Evolutionary conservation across 352 stramenopile genomes (phyloP).

Genomic region (Phytophthora cajani): DNA sequence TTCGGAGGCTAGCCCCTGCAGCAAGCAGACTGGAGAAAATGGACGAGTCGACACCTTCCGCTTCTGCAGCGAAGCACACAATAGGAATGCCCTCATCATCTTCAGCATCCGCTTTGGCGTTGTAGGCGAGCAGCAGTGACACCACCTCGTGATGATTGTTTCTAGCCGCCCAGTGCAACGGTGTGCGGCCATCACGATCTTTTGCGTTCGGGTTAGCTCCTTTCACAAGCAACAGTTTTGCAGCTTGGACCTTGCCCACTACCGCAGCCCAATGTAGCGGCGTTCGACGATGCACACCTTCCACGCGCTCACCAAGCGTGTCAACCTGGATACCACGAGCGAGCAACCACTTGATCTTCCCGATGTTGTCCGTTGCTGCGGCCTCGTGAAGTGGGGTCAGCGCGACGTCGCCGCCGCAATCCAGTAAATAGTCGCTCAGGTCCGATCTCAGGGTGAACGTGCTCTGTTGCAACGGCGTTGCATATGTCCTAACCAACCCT

Average conservation of each 20-base stretch:
- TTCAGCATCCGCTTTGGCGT: constrained; percentile 47
- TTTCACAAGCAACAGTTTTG: constrained; percentile 46
- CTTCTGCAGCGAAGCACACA: constrained; percentile 71
- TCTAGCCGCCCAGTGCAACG: constrained; percentile 78
- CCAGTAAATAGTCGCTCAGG: constrained; percentile 68
- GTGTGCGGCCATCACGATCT: constrained; percentile 67
- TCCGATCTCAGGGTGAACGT: constrained; percentile 70
- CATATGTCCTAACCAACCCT: constrained; percentile 49
- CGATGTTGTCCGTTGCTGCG: constrained; percentile 56
- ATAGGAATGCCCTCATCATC: constrained; percentile 61
- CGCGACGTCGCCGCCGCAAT: constrained; percentile 74
- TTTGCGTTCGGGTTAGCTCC: constrained; percentile 63
- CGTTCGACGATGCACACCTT: constrained; percentile 69
- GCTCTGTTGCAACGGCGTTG: constrained; percentile 66
- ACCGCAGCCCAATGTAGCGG: constrained; percentile 80
- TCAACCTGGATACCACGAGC: constrained; percentile 51
- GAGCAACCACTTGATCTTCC: constrained; percentile 54
- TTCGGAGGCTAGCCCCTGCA: constrained; percentile 50
- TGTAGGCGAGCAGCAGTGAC: constrained; percentile 50
- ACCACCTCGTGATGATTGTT: constrained; percentile 71
- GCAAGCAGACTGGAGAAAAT: constrained; percentile 57
- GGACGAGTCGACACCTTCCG: constrained; percentile 54
- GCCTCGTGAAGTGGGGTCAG: constrained; percentile 81
- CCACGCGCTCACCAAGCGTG: constrained; percentile 61
- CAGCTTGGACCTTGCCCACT: constrained; percentile 48